These are phyloP conservation scores for Haberlea rhodopensis DNA, from an alignment of 257 asterid species.

Conservation along the genomic window DNA sequence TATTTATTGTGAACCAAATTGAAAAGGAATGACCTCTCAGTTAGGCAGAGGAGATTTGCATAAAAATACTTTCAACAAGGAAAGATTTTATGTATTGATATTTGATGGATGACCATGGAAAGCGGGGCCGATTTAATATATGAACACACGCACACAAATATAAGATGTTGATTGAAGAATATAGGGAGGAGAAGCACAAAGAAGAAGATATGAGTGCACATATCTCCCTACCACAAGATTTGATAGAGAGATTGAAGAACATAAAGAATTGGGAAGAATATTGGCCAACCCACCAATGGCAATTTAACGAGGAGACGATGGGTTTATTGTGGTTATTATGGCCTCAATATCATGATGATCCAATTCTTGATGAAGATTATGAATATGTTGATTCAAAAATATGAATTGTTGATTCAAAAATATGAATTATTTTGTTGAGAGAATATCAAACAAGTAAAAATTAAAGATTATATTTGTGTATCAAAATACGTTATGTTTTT, in stretches of 20 bases:
- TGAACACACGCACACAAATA: no score
- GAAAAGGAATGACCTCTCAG: not conserved
- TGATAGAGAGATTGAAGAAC: not conserved
- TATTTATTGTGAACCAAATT: no score
- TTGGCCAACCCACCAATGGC: not conserved
- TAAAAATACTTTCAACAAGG: not conserved
- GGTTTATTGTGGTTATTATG: not conserved
- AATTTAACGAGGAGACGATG: not conserved
- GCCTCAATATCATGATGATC: not conserved
- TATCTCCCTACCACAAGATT: not conserved
- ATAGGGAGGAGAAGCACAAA: not conserved
- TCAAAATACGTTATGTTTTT: no score
- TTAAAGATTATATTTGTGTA: no score
- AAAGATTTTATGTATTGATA: not conserved
- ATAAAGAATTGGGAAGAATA: not conserved
- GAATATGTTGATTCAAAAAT: no score
- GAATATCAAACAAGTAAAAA: no score
- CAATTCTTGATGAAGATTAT: no score
- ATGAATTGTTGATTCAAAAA: no score
- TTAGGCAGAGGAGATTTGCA: not conserved
- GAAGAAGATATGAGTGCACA: not conserved
- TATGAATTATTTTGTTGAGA: no score
- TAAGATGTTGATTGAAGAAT: not conserved
- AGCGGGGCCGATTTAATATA: no score
- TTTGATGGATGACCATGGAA: no score